A percentile compares a stretch with the other conserved stretches of the same genome.
Conservation (phyloP, 306 rosid genomes). For the Castanopsis chinensis region DNA sequence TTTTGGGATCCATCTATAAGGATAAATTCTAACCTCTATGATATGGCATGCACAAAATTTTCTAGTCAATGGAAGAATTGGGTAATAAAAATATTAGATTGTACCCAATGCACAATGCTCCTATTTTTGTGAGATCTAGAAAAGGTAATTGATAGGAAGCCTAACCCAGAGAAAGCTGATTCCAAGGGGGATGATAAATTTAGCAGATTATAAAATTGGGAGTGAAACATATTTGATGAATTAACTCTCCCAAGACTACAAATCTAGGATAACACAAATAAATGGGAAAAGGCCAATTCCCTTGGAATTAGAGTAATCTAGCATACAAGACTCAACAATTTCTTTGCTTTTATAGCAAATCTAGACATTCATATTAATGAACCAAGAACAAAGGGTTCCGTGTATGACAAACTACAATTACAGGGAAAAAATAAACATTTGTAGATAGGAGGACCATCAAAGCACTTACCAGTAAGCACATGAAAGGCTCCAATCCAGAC, state of each 20-base stretch:
- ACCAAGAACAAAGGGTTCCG: background rate
- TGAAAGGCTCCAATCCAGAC: too few relatives aligned
- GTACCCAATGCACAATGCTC: too few relatives aligned
- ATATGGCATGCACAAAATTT: background rate
- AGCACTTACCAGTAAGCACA: too few relatives aligned
- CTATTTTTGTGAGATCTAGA: too few relatives aligned
- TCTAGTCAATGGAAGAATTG: background rate
- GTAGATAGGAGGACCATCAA: background rate
- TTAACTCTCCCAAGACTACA: background rate
- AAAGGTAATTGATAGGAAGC: too few relatives aligned
- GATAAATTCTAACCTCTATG: background rate
- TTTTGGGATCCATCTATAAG: background rate
- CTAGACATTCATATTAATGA: background rate
- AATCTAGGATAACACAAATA: background rate
- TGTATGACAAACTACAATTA: background rate
- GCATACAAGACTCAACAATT: background rate
- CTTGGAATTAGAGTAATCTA: background rate
- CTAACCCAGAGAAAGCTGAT: too few relatives aligned
- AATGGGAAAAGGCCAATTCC: background rate
- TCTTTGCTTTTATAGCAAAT: background rate
- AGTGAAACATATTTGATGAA: background rate
- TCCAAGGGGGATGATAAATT: background rate
- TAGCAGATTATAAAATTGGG: background rate
- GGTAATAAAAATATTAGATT: background rate
- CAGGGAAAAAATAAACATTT: background rate